Evolutionary conservation across 2,329 filamentous ascomycete species (phyloP).

Genomic region (Cladosporium colombiae): DNA sequence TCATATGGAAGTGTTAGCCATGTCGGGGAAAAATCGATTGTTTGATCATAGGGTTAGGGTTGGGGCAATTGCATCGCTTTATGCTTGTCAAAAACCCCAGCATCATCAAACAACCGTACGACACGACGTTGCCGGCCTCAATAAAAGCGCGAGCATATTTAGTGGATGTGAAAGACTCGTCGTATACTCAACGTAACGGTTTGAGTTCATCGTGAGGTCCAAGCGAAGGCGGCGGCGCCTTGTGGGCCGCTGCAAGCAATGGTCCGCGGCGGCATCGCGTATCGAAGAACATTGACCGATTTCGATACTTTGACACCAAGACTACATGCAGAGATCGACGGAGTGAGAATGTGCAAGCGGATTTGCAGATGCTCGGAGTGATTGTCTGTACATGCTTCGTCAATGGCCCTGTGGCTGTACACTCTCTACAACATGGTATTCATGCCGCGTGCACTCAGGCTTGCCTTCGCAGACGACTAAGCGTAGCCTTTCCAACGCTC

Average conservation of each 20-base stretch:
- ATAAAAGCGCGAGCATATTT: background rate
- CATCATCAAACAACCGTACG: background rate
- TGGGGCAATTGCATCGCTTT: background rate
- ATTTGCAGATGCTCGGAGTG: background rate
- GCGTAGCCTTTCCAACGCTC: constrained; percentile 64
- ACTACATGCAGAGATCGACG: background rate
- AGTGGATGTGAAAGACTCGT: background rate
- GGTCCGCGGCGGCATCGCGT: background rate
- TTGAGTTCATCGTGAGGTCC: background rate
- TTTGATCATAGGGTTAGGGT: background rate
- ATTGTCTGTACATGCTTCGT: background rate
- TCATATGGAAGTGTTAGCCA: background rate
- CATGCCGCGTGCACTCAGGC: background rate
- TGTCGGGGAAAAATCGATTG: background rate
- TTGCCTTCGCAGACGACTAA: constrained; percentile 23
- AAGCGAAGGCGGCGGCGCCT: background rate
- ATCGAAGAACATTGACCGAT: background rate
- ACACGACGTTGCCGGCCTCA: background rate
- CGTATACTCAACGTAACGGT: background rate
- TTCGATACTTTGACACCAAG: background rate
- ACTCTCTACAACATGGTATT: too few relatives aligned
- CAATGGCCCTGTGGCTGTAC: background rate
- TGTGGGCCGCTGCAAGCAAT: background rate
- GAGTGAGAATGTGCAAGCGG: background rate
- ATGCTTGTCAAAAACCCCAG: background rate